Conservation (phyloP, 2,329 filamentous ascomycete genomes). For the Cryphonectria parasitica region DNA sequence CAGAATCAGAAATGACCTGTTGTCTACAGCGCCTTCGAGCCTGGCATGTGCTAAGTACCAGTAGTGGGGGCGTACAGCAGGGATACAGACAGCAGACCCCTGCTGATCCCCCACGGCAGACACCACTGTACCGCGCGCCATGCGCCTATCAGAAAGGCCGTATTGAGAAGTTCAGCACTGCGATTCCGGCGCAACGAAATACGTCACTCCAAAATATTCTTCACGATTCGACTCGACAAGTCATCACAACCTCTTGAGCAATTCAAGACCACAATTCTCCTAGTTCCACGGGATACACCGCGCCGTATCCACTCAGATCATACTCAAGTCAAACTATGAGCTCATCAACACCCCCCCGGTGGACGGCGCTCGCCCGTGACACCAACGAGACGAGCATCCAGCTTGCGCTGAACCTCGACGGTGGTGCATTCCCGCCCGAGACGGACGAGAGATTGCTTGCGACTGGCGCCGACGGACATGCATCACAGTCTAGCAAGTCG, state of each 20-base stretch:
- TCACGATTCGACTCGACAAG: background rate
- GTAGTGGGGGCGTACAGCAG: background rate
- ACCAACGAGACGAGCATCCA: slow-evolving; percentile 99
- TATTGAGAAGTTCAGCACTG: slow-evolving; percentile 12
- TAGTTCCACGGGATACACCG: background rate
- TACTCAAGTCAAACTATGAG: slow-evolving; percentile 31
- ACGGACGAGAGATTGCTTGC: slow-evolving; percentile 60
- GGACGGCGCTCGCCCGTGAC: slow-evolving; percentile 79
- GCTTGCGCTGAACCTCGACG: slow-evolving; percentile 89
- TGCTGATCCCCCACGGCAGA: background rate
- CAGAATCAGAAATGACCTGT: background rate
- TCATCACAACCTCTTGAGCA: background rate
- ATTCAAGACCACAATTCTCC: background rate
- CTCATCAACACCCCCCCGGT: slow-evolving; percentile 55
- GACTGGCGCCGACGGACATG: slow-evolving; percentile 65
- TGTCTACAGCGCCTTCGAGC: background rate
- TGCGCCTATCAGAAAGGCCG: slow-evolving; percentile 4
- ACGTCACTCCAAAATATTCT: slow-evolving; percentile 15
- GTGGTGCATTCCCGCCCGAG: slow-evolving; percentile 73
- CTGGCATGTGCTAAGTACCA: background rate
- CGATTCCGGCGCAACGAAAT: slow-evolving; percentile 6
- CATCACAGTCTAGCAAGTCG: slow-evolving; percentile 79
- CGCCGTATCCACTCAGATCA: background rate
- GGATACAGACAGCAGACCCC: too few relatives aligned
- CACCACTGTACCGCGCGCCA: background rate